A percentile compares a stretch with the other conserved stretches of the same genome.
phyloP scores from a whole-genome alignment of 805 yeast species.

The Candida sithepensis region DNA sequence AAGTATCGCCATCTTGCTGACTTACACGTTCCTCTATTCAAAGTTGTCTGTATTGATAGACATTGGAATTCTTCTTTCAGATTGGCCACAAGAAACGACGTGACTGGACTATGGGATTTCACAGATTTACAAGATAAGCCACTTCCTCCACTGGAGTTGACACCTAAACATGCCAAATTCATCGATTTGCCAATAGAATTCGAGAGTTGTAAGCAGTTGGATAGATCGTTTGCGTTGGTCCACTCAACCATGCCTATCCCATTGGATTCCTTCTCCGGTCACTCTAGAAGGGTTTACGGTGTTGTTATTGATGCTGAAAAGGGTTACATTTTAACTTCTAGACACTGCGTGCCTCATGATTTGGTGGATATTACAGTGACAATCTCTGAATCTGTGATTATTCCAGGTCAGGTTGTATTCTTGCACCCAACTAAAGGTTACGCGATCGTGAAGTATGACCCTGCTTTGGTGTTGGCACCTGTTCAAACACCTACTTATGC shows the following conservation, averaged over 20 bases:
- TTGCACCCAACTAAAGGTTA: constrained; percentile 86
- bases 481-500: constrained; percentile 66
- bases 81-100: constrained; percentile 58
- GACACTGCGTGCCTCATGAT: constrained; percentile 81
- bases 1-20: constrained; percentile 77
- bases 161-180: constrained; percentile 64
- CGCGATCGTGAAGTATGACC: constrained; percentile 80
- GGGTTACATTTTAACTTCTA: constrained; percentile 77
- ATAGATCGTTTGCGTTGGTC: constrained; percentile 70
- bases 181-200: constrained; percentile 64
- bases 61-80: constrained; percentile 79
- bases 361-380: constrained; percentile 70
- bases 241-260: constrained; percentile 62
- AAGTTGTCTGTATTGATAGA: constrained; percentile 72
- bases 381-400: constrained; percentile 79
- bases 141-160: constrained; percentile 46
- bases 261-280: constrained; percentile 69
- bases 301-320: constrained; percentile 74
- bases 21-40: constrained; percentile 66
- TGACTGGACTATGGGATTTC: constrained; percentile 55
- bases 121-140: constrained; percentile 56
- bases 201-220: constrained; percentile 50
- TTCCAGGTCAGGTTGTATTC: constrained; percentile 78
- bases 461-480: constrained; percentile 66
- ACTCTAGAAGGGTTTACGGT: constrained; percentile 65